Conservation (phyloP, 2,329 filamentous ascomycete genomes). For the Aspergillus brasiliensis region DNA sequence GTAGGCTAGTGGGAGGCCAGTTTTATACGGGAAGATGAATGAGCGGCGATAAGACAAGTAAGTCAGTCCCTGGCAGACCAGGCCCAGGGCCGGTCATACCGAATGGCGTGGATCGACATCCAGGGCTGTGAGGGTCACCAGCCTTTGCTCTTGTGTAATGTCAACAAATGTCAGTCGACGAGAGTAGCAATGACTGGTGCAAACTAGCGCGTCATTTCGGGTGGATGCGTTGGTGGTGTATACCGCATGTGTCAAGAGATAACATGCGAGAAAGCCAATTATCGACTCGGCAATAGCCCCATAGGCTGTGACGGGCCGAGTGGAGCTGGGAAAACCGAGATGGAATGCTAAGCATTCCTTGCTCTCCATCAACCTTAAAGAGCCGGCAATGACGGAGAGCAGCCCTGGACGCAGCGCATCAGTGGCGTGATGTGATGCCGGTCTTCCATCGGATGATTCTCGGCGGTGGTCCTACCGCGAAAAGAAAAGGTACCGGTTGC, state of each 20-base stretch:
- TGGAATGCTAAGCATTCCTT: background rate
- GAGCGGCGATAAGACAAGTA: background rate
- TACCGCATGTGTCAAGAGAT: background rate
- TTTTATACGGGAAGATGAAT: background rate
- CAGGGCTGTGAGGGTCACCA: background rate
- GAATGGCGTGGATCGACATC: background rate
- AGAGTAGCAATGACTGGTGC: background rate
- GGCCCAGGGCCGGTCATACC: background rate
- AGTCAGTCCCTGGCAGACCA: background rate
- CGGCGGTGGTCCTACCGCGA: background rate
- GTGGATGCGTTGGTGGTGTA: background rate
- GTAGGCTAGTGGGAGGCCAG: background rate
- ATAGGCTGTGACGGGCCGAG: slow-evolving; percentile 1
- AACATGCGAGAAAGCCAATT: background rate
- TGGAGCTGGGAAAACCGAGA: background rate
- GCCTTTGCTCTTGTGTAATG: background rate
- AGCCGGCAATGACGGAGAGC: background rate
- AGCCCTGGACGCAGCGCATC: background rate
- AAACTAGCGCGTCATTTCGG: background rate
- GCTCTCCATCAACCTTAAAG: background rate
- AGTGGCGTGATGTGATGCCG: background rate
- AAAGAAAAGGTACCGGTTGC: background rate
- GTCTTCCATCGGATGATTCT: slow-evolving; percentile 2
- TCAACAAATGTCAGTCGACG: background rate
- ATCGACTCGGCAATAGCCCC: slow-evolving; percentile 1